phyloP scores from a whole-genome alignment of 2,329 filamentous ascomycete species.

The Trichophyton simii region DNA sequence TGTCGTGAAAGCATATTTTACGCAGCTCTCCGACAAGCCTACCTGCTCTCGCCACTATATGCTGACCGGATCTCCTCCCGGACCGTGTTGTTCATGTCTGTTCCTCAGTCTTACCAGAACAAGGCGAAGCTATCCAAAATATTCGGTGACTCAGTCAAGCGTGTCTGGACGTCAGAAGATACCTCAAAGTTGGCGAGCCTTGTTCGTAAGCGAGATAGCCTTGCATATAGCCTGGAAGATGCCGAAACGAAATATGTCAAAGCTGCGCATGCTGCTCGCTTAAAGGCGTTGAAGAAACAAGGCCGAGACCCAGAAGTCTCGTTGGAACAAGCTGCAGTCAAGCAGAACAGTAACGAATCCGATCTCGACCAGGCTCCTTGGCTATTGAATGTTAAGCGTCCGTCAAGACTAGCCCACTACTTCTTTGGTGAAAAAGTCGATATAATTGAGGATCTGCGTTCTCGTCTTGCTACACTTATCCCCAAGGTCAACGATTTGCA shows the following conservation, averaged over 20 bases:
- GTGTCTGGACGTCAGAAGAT: slow-evolving; percentile 72
- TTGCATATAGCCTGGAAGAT: slow-evolving; percentile 64
- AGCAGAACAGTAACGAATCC: slow-evolving; percentile 15
- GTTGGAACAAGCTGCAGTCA: slow-evolving; percentile 24
- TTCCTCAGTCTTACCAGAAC: slow-evolving; percentile 65
- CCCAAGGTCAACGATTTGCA: slow-evolving; percentile 57
- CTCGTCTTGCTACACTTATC: slow-evolving; percentile 58
- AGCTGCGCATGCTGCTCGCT: slow-evolving; percentile 56
- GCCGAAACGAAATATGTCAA: slow-evolving; percentile 81
- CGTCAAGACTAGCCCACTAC: slow-evolving; percentile 59
- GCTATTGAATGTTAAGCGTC: slow-evolving; percentile 46
- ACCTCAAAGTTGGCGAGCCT: slow-evolving; percentile 63
- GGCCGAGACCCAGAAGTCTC: slow-evolving; percentile 14
- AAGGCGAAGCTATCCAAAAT: slow-evolving; percentile 61
- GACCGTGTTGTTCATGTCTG: slow-evolving; percentile 77
- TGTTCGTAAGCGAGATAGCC: slow-evolving; percentile 66
- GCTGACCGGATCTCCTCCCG: slow-evolving; percentile 74
- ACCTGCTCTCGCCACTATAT: slow-evolving; percentile 73
- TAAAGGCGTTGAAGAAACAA: slow-evolving; percentile 42
- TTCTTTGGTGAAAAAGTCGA: slow-evolving; percentile 80
- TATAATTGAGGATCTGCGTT: slow-evolving; percentile 74
- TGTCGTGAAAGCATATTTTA: slow-evolving; percentile 81
- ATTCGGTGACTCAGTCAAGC: slow-evolving; percentile 68
- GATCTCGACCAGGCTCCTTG: slow-evolving; percentile 20
- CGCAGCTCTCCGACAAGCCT: slow-evolving; percentile 81